A percentile compares a stretch with the other conserved stretches of the same genome.
These are phyloP conservation scores for Pisolithus orientalis DNA, from an alignment of 768 basidiomycete genomes.

Conservation along the genomic window DNA sequence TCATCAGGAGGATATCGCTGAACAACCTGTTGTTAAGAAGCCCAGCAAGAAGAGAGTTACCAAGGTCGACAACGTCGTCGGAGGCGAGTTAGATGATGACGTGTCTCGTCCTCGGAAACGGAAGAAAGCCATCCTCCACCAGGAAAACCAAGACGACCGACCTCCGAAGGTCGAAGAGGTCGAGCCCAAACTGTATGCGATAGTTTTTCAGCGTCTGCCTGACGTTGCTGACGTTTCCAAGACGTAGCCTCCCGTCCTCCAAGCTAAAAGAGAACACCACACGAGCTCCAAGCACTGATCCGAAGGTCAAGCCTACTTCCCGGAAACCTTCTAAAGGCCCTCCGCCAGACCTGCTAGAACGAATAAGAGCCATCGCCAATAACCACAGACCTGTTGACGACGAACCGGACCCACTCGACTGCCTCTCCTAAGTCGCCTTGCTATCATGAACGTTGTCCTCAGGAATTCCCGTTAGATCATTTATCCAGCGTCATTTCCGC, in stretches of 20 bases:
- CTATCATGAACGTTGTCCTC: not conserved
- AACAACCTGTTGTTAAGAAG: conserved; percentile 1
- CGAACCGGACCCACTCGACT: conserved; percentile 43
- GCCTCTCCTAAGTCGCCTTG: conserved; percentile 31
- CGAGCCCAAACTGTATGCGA: conserved; percentile 11
- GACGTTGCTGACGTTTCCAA: conserved; percentile 3
- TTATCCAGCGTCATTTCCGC: not conserved
- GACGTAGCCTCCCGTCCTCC: conserved; percentile 8
- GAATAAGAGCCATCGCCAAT: conserved; percentile 28
- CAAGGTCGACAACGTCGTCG: not conserved
- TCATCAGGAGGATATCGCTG: not conserved
- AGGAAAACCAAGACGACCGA: conserved; percentile 16
- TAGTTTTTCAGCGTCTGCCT: not conserved
- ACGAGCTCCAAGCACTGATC: conserved; percentile 1
- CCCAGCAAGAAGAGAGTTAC: not conserved
- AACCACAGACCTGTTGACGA: conserved; percentile 10
- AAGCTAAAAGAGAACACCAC: conserved; percentile 32
- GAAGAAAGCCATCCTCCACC: conserved; percentile 4
- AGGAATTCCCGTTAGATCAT: too few species aligned
- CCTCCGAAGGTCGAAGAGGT: conserved; percentile 17
- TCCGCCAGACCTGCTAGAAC: conserved; percentile 33
- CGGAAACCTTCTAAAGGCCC: conserved; percentile 27
- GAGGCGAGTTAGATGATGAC: not conserved
- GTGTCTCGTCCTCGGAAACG: conserved; percentile 5
- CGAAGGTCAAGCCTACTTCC: not conserved